A percentile compares a stretch with the other conserved stretches of the same genome.
These are phyloP conservation scores for Solanum arcanum DNA, from an alignment of 257 asterid species.

Conservation along the genomic window DNA sequence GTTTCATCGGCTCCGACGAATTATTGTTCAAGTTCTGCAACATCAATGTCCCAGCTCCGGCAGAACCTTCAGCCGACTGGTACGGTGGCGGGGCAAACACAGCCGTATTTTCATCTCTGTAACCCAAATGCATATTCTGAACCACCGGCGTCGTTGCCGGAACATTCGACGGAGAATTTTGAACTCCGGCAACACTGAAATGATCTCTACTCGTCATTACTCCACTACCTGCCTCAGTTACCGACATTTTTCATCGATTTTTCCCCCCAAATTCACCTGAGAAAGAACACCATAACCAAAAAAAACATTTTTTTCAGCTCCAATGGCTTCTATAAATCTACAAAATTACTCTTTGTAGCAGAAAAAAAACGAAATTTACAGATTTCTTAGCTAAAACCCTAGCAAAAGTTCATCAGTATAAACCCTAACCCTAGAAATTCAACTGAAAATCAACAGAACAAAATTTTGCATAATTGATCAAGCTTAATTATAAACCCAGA, in stretches of 20 bases:
- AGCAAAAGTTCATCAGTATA: background rate
- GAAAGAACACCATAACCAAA: background rate
- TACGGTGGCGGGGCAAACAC: background rate
- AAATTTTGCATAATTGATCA: background rate
- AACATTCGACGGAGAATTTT: background rate
- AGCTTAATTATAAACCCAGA: background rate
- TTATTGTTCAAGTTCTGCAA: background rate
- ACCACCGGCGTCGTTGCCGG: background rate
- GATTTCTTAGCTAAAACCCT: background rate
- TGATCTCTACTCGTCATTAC: background rate
- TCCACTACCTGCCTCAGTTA: background rate
- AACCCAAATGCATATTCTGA: background rate
- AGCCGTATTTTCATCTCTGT: background rate
- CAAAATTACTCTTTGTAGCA: background rate
- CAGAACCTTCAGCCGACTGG: background rate
- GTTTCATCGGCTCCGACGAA: background rate
- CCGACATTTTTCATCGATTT: background rate
- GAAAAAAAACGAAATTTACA: background rate
- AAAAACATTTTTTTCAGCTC: background rate
- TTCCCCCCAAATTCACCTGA: background rate
- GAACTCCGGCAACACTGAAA: background rate
- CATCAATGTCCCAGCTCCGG: background rate
- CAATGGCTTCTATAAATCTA: background rate
- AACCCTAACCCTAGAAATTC: background rate
- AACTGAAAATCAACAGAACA: background rate